Evolutionary conservation across 2,329 filamentous ascomycete species (phyloP).

Genomic region (Bipolaris sorokiniana): DNA sequence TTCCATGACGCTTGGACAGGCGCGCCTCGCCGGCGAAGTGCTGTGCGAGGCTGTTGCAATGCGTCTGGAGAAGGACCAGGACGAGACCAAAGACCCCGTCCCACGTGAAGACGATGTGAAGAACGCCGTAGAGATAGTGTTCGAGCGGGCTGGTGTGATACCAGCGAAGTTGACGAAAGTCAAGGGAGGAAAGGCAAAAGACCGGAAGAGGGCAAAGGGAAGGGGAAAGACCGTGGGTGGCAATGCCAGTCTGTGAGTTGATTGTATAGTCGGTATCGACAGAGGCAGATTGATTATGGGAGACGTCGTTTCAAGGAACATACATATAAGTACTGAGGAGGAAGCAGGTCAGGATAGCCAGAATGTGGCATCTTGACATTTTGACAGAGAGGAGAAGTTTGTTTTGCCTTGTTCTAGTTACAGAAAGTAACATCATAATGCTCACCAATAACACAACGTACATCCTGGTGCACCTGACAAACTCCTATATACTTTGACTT

Average conservation of each 20-base stretch:
- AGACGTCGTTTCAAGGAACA: background rate
- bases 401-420: background rate
- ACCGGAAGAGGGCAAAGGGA: constrained; percentile 11
- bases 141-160: constrained; percentile 16
- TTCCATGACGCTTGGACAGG: constrained; percentile 18
- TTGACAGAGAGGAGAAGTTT: background rate
- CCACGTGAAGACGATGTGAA: constrained; percentile 10
- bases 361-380: background rate
- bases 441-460: background rate
- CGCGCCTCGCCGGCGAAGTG: constrained; percentile 2
- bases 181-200: constrained; percentile 9
- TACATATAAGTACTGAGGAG: background rate
- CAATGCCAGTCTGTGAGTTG: background rate
- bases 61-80: constrained; percentile 6
- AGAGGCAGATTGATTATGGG: background rate
- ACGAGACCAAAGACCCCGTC: background rate
- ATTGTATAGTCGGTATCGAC: background rate
- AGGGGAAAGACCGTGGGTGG: constrained; percentile 6
- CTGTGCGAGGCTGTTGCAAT: constrained; percentile 13
- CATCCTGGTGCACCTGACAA: no score
- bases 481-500: no score
- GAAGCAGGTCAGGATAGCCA: no score
- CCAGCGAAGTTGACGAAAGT: constrained; percentile 12
- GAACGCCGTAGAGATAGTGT: constrained; percentile 15
- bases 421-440: background rate